Evolutionary conservation across 2,329 filamentous ascomycete genomes (phyloP).

Genomic region (Botrytis aclada): DNA sequence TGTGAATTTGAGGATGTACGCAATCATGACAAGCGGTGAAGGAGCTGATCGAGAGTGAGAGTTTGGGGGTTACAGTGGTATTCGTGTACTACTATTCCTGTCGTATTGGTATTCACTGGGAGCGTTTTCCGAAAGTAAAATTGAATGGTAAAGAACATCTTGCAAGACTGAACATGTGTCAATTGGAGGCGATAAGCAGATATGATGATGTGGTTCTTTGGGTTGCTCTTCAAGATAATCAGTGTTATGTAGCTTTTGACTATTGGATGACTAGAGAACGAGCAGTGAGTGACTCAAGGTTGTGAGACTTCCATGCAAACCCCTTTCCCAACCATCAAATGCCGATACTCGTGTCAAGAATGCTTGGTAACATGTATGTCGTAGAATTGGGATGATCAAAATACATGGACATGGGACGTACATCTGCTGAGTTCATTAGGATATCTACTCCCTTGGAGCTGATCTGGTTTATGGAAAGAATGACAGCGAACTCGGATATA

Average conservation of each 20-base stretch:
- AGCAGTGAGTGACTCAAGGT: slow-evolving; percentile 4
- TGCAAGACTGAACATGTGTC: neutral
- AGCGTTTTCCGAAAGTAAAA: neutral
- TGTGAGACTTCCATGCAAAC: slow-evolving; percentile 9
- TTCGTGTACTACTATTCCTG: neutral
- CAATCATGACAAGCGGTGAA: neutral
- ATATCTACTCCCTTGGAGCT: neutral
- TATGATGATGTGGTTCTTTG: slow-evolving; percentile 3
- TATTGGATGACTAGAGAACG: slow-evolving; percentile 7
- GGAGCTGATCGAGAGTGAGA: neutral
- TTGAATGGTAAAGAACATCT: neutral
- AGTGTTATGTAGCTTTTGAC: neutral
- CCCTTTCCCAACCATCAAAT: slow-evolving; percentile 13
- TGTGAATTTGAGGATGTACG: neutral
- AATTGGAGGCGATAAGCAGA: slow-evolving; percentile 8
- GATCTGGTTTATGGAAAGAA: neutral
- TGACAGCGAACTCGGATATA: neutral
- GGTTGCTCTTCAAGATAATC: neutral
- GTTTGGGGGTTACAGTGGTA: neutral
- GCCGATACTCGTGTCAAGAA: slow-evolving; percentile 3
- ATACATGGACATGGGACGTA: neutral
- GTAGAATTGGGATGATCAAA: slow-evolving; percentile 1
- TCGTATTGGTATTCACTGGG: neutral
- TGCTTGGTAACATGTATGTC: neutral
- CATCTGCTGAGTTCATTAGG: neutral